Conservation (phyloP, 2,329 filamentous ascomycete genomes). For the Clonostachys byssicola region DNA sequence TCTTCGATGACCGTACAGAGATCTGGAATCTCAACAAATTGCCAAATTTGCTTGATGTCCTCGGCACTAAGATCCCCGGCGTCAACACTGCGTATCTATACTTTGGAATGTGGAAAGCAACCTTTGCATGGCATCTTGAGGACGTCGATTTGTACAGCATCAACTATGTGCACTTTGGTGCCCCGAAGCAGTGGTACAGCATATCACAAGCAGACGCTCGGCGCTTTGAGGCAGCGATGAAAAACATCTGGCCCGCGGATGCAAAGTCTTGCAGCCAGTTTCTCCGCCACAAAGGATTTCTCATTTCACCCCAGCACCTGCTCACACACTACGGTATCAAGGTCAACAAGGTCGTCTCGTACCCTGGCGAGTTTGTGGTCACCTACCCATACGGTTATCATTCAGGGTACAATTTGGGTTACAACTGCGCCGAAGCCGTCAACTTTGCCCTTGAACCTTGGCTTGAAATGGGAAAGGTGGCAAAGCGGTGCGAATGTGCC, state of each 20-base stretch:
- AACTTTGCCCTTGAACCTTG: slow-evolving; percentile 96
- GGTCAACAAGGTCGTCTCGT: slow-evolving; percentile 92
- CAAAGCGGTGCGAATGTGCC: slow-evolving; percentile 95
- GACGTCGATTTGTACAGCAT: slow-evolving; percentile 99
- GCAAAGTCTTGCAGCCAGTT: slow-evolving; percentile 96
- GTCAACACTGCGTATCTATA: slow-evolving; percentile 98
- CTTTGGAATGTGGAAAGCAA: slow-evolving; percentile 99
- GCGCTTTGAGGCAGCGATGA: slow-evolving; percentile 93
- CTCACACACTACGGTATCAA: slow-evolving; percentile 89
- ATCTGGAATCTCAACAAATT: slow-evolving; percentile 94
- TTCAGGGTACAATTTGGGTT: slow-evolving; percentile 95
- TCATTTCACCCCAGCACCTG: slow-evolving; percentile 87
- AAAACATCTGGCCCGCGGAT: slow-evolving; percentile 88
- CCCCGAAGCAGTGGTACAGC: slow-evolving; percentile 99
- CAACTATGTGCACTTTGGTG: slow-evolving; percentile 98
- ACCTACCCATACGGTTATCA: slow-evolving; percentile 99
- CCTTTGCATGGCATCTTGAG: slow-evolving; percentile 97
- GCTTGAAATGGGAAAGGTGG: slow-evolving; percentile 91
- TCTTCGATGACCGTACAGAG: slow-evolving; percentile 83
- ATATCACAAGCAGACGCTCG: slow-evolving; percentile 94
- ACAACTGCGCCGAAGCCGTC: slow-evolving; percentile 98
- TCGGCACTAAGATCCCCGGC: slow-evolving; percentile 92
- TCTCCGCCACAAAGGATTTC: slow-evolving; percentile 92
- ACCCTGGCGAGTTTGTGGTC: slow-evolving; percentile 96
- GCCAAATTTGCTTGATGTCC: slow-evolving; percentile 86